Evolutionary conservation across 768 basidiomycete genomes (phyloP).

Genomic region (Termitomyces sp.): DNA sequence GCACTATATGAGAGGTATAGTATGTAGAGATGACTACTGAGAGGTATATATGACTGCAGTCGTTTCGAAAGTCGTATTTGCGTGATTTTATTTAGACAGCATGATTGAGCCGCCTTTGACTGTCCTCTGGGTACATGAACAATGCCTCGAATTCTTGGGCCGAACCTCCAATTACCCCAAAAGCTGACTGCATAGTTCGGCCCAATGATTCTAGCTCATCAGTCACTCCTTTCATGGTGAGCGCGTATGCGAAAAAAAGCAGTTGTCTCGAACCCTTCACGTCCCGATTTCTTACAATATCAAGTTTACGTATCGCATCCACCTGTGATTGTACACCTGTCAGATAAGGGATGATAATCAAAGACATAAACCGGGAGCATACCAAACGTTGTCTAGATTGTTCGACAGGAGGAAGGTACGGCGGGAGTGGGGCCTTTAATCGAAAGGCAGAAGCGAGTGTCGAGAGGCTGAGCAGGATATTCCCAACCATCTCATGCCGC

Average conservation of each 20-base stretch:
- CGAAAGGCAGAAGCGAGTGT: slow-evolving; percentile 74
- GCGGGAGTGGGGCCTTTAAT: slow-evolving; percentile 89
- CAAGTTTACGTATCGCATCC: slow-evolving; percentile 73
- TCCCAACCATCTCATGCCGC: slow-evolving; percentile 91
- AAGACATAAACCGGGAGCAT: slow-evolving; percentile 18
- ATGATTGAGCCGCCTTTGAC: slow-evolving; percentile 16
- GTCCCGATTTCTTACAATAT: slow-evolving; percentile 83
- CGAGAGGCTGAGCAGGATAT: slow-evolving; percentile 87
- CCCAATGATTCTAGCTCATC: slow-evolving; percentile 84
- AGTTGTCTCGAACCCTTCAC: slow-evolving; percentile 80
- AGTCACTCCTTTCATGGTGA: slow-evolving; percentile 93
- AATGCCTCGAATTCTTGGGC: slow-evolving; percentile 79
- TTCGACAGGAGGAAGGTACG: slow-evolving; percentile 93
- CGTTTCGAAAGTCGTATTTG: background rate
- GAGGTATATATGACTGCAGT: background rate
- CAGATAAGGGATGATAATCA: background rate
- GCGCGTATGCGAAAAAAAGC: slow-evolving; percentile 89
- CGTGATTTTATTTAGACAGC: slow-evolving; percentile 10
- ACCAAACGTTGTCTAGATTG: slow-evolving; percentile 76
- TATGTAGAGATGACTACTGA: background rate
- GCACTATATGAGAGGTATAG: background rate
- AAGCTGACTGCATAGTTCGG: slow-evolving; percentile 75
- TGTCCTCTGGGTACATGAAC: slow-evolving; percentile 39
- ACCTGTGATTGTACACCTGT: slow-evolving; percentile 41
- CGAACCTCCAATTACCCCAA: slow-evolving; percentile 86